A percentile compares a stretch with the other conserved stretches of the same genome.
Conservation (phyloP, 2,329 filamentous ascomycete genomes). For the Colletotrichum destructivum region DNA sequence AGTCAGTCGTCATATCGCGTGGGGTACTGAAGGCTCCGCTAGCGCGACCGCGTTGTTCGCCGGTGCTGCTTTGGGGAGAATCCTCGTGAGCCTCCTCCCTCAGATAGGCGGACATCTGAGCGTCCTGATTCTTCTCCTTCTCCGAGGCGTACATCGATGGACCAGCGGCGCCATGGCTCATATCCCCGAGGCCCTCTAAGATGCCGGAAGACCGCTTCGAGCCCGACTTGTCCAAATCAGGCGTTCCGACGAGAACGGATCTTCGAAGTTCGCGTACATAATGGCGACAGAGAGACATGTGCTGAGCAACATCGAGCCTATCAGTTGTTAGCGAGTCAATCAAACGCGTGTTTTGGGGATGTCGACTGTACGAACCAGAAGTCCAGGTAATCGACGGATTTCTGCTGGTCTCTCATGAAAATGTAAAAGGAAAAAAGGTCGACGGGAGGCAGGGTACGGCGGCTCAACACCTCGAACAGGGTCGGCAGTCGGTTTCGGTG, state of each 20-base stretch:
- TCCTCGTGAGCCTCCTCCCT: slow-evolving; percentile 74
- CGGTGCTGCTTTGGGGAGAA: slow-evolving; percentile 67
- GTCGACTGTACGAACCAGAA: slow-evolving; percentile 81
- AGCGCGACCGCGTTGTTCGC: slow-evolving; percentile 58
- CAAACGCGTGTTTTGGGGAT: slow-evolving; percentile 25
- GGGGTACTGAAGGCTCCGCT: slow-evolving; percentile 74
- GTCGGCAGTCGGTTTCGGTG: slow-evolving; percentile 90
- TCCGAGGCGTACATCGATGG: slow-evolving; percentile 76
- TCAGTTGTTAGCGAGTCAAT: slow-evolving; percentile 34
- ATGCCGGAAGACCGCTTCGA: slow-evolving; percentile 90
- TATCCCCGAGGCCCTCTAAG: slow-evolving; percentile 80
- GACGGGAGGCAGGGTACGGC: slow-evolving; percentile 93
- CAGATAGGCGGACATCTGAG: slow-evolving; percentile 91
- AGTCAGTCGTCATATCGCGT: slow-evolving; percentile 77
- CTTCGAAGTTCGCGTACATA: slow-evolving; percentile 96
- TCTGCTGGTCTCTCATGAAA: slow-evolving; percentile 98
- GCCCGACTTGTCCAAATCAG: slow-evolving; percentile 84
- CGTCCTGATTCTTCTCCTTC: slow-evolving; percentile 85
- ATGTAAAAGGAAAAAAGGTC: slow-evolving; percentile 99
- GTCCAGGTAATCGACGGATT: slow-evolving; percentile 97
- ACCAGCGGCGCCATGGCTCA: slow-evolving; percentile 71
- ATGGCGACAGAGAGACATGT: slow-evolving; percentile 97
- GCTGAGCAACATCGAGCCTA: slow-evolving; percentile 99
- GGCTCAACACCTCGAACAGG: slow-evolving; percentile 94
- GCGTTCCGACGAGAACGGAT: slow-evolving; percentile 93